These are phyloP conservation scores for Solanum rostratum DNA, from an alignment of 257 asterid genomes.

Conservation along the genomic window DNA sequence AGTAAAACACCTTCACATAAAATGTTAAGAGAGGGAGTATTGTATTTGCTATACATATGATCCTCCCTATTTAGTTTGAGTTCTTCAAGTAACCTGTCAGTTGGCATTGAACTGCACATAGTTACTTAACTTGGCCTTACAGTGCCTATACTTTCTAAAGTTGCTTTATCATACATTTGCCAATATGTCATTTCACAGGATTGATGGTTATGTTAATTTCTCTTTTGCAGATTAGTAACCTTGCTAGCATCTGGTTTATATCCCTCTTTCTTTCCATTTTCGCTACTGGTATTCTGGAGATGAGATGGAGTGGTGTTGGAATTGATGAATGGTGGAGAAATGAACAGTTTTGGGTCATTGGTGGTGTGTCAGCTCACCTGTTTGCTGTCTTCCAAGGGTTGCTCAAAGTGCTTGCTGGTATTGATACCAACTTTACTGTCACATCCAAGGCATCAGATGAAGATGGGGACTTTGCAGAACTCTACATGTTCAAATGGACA, in stretches of 20 bases:
- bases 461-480: conserved; percentile 87
- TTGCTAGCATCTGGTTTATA: conserved; percentile 90
- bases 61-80: background rate
- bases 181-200: background rate
- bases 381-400: conserved; percentile 92
- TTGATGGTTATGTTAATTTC: background rate
- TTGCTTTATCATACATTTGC: background rate
- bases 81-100: background rate
- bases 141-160: background rate
- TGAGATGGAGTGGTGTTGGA: conserved; percentile 98
- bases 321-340: conserved; percentile 99
- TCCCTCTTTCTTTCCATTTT: conserved; percentile 93
- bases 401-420: conserved; percentile 96
- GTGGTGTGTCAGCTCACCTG: conserved; percentile 89
- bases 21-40: background rate
- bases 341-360: conserved; percentile 98
- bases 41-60: background rate
- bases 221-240: conserved; percentile 71
- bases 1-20: background rate
- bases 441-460: conserved; percentile 91
- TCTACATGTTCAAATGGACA: conserved; percentile 96
- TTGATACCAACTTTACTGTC: conserved; percentile 94
- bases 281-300: conserved; percentile 92
- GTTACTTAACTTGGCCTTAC: background rate
- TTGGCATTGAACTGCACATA: background rate